These are phyloP conservation scores for Camellia oleifera DNA, from an alignment of 179 eudicot genomes.

Conservation along the genomic window DNA sequence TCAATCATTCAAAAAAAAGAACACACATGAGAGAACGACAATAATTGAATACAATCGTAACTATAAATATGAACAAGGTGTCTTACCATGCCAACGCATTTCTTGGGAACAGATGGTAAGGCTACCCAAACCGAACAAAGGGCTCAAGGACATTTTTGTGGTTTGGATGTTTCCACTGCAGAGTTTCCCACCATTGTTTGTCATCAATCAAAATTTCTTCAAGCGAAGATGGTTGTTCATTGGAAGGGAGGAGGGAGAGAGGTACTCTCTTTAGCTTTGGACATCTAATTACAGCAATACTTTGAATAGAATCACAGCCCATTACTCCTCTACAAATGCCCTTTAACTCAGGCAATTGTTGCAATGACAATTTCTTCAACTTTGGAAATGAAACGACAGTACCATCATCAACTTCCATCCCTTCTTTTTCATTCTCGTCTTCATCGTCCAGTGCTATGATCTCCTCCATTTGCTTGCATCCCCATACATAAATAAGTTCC, in stretches of 20 bases:
- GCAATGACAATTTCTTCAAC: neutral
- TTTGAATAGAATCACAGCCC: neutral
- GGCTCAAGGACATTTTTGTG: constrained; percentile 6
- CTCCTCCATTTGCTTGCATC: constrained; percentile 12
- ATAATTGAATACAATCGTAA: too few species aligned
- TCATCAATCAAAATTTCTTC: neutral
- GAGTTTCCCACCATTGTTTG: constrained; percentile 12
- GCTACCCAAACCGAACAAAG: neutral
- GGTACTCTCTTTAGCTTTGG: neutral
- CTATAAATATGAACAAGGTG: too few species aligned
- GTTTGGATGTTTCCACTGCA: constrained; percentile 4
- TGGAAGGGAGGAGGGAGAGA: neutral
- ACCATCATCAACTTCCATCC: neutral
- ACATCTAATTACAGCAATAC: constrained; percentile 6
- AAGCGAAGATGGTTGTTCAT: neutral
- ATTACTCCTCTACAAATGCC: neutral
- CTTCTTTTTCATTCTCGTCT: too few species aligned
- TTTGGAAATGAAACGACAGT: neutral
- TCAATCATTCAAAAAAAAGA: too few species aligned
- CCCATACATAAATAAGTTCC: constrained; percentile 2
- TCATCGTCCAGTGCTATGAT: constrained; percentile 3
- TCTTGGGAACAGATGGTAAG: neutral
- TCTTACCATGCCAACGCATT: neutral
- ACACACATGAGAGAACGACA: too few species aligned
- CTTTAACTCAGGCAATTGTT: neutral